Evolutionary conservation across 495 filamentous ascomycete species (phyloP), one percentile per base, ranked within the genome.

Genomic region (Lophium mytilinum): DNA sequence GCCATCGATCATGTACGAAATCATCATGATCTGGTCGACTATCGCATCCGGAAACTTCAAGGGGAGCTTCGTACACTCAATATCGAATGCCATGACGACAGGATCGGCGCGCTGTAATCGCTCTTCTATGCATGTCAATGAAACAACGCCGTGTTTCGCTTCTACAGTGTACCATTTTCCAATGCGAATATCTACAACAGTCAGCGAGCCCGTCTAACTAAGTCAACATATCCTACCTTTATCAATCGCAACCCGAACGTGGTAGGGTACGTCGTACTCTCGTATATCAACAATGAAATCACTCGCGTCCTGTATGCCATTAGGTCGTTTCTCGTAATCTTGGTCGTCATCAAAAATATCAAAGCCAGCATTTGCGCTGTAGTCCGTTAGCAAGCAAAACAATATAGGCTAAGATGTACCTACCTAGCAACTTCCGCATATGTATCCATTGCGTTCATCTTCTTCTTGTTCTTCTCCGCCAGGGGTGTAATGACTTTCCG

Each of bases 1-100:
- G 0, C 94, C 93, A 65, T 99, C 93, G 61, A 99, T 97, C 93
- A 99, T 99, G 73, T 97, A 99, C 14, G 94, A 97, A 63, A 99
- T 94, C 93, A 99, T 99, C 92, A 99, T 99, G 63, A 99, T 85
- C 71, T 95, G 93, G 73, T 99, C 93, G 61, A 95, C 84, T 1
- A 88, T 78, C 0, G 93, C 85, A 68, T 97, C 94, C n/a, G 93
- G 93, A 67, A 99, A 99, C 69, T 99, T 99, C 48, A 99, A 76
- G 12, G 93, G 93, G 36, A 95, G 77, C 64, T 99, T 99, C 4
- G 89, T 94, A 19, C 93, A 97, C 68, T 99, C 93, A 66, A 99
- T 99, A 81, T 99, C 93, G 73, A 82, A 99, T 11, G 93, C 93
- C 75, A 99, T 85, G 15, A 99, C 88, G 17, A 99, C 88, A 0